phyloP scores from a whole-genome alignment of 257 asterid species.

The Solanum paucissectum region DNA sequence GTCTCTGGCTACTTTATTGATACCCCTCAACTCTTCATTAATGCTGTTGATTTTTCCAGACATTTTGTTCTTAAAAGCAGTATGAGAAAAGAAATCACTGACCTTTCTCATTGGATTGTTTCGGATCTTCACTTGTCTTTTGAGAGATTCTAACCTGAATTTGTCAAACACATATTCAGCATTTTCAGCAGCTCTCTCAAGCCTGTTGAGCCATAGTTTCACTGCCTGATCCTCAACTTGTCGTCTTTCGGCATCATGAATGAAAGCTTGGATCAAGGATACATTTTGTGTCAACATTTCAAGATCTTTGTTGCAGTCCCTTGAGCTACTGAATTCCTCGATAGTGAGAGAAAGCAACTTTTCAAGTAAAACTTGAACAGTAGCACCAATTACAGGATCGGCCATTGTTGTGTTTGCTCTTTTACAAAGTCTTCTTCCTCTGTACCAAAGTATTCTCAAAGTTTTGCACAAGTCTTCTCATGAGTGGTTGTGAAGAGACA shows the following conservation, averaged over 20 bases:
- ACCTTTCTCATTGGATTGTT: neutral
- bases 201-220: conserved; percentile 1
- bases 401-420: neutral
- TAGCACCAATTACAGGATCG: neutral
- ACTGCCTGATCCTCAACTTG: neutral
- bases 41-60: conserved; percentile 1
- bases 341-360: neutral
- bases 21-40: neutral
- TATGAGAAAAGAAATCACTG: neutral
- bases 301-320: neutral
- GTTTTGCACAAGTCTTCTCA: no score
- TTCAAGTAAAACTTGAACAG: neutral
- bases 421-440: no score
- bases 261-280: neutral
- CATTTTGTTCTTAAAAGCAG: neutral
- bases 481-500: no score
- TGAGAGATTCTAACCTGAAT: conserved; percentile 4
- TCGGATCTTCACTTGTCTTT: neutral
- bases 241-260: conserved; percentile 1
- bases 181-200: conserved; percentile 1
- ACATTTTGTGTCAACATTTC: neutral
- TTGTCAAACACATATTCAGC: conserved; percentile 13
- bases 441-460: no score
- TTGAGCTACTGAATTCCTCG: neutral
- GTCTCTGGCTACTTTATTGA: neutral